phyloP scores from a whole-genome alignment of 176 grass and related monocot genomes.

The Tuctoria greenei region DNA sequence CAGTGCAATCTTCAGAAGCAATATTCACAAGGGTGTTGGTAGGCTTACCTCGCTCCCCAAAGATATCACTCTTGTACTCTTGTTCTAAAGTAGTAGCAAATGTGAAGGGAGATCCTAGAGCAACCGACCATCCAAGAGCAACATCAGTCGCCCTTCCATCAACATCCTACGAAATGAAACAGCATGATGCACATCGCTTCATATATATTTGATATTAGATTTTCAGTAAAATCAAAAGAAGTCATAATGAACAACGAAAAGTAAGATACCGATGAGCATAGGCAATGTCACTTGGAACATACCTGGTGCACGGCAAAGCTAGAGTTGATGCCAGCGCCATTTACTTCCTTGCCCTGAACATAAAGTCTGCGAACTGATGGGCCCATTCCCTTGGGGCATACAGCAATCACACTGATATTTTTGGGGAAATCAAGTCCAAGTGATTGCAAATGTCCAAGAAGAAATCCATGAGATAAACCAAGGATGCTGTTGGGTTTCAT shows the following conservation, averaged over 20 bases:
- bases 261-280: no score
- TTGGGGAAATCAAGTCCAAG: conserved; percentile 70
- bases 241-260: no score
- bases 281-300: no score
- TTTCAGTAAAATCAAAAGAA: no score
- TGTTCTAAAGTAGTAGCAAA: conserved; percentile 78
- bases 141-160: conserved; percentile 78
- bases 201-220: no score
- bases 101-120: conserved; percentile 84
- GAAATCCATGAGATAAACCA: conserved; percentile 85
- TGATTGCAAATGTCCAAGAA: conserved; percentile 80
- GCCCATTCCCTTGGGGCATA: conserved; percentile 90
- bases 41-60: conserved; percentile 58
- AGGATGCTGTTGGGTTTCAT: conserved; percentile 91
- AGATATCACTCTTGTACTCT: conserved; percentile 80
- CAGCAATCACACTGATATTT: conserved; percentile 79
- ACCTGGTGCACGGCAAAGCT: conserved; percentile 97
- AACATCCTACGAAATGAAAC: no score
- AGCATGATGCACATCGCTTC: no score
- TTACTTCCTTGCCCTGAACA: conserved; percentile 85
- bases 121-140: conserved; percentile 87
- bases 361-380: conserved; percentile 85
- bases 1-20: no score
- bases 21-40: no score
- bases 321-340: conserved; percentile 87